Conservation (phyloP, 257 asterid species). For the Solanum verrucosum region DNA sequence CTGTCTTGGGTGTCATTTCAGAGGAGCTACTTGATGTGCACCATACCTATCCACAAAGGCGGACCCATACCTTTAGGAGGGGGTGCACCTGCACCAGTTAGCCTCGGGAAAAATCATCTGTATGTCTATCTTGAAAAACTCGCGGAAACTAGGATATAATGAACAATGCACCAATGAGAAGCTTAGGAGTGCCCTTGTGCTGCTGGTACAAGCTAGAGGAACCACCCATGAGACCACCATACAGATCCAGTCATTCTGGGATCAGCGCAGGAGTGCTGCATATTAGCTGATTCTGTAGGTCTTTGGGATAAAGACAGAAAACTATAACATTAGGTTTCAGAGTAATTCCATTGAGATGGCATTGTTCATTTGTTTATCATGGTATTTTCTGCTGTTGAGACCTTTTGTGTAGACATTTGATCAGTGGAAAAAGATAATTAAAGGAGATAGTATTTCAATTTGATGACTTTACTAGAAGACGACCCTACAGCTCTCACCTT, state of each 20-base stretch:
- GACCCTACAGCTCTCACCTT: not conserved
- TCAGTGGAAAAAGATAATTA: not conserved
- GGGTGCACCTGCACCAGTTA: too few relatives aligned
- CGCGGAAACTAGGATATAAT: too few relatives aligned
- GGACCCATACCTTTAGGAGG: too few relatives aligned
- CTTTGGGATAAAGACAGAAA: not conserved
- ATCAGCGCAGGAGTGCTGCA: not conserved
- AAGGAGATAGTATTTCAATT: not conserved
- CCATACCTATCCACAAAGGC: not conserved
- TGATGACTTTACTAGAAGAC: not conserved
- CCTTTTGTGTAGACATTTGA: not conserved
- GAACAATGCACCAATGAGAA: too few relatives aligned
- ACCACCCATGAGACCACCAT: too few relatives aligned
- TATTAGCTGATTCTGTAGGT: not conserved
- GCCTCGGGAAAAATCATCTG: too few relatives aligned
- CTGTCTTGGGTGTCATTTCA: not conserved
- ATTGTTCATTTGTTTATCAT: not conserved
- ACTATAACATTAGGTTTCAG: not conserved
- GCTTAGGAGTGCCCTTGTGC: too few relatives aligned
- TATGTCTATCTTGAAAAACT: too few relatives aligned
- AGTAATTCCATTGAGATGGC: not conserved
- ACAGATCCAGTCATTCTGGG: not conserved
- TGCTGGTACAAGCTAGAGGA: too few relatives aligned
- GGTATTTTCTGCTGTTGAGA: not conserved
- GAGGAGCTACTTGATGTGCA: not conserved